Evolutionary conservation across 1,284 basidiomycete species (phyloP).

Genomic region (Wallemia ichthyophaga): DNA sequence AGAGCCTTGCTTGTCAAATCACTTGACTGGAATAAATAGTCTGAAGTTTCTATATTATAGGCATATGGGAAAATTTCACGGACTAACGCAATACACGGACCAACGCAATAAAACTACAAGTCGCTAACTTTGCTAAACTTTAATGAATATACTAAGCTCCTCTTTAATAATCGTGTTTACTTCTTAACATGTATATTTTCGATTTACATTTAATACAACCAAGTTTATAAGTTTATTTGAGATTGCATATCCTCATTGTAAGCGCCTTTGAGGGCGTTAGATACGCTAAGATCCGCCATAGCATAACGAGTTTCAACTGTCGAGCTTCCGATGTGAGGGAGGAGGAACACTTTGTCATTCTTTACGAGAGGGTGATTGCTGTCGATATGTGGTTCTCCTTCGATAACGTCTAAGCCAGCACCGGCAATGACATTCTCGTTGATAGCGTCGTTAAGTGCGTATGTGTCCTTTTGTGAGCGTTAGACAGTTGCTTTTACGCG

Average conservation of each 20-base stretch:
- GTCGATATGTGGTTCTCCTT: conserved; percentile 54
- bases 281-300: conserved; percentile 32
- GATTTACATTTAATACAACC: neutral
- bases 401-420: conserved; percentile 76
- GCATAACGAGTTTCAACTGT: conserved; percentile 51
- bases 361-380: conserved; percentile 47
- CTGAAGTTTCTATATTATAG: too few relatives aligned
- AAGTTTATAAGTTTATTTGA: neutral
- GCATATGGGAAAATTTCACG: too few relatives aligned
- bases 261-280: neutral
- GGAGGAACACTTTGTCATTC: conserved; percentile 35
- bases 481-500: too few relatives aligned
- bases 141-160: too few relatives aligned
- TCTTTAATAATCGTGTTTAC: too few relatives aligned
- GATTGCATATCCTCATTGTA: neutral
- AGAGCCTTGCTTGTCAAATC: conserved; percentile 49
- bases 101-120: too few relatives aligned
- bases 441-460: conserved; percentile 54
- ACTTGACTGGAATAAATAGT: conserved; percentile 32
- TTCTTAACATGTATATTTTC: too few relatives aligned
- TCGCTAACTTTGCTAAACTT: too few relatives aligned
- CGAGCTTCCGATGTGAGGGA: conserved; percentile 75
- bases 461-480: conserved; percentile 13
- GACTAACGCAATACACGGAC: too few relatives aligned
- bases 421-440: conserved; percentile 50